Conservation (phyloP, 2,329 filamentous ascomycete species). For the Claviceps digitariae region DNA sequence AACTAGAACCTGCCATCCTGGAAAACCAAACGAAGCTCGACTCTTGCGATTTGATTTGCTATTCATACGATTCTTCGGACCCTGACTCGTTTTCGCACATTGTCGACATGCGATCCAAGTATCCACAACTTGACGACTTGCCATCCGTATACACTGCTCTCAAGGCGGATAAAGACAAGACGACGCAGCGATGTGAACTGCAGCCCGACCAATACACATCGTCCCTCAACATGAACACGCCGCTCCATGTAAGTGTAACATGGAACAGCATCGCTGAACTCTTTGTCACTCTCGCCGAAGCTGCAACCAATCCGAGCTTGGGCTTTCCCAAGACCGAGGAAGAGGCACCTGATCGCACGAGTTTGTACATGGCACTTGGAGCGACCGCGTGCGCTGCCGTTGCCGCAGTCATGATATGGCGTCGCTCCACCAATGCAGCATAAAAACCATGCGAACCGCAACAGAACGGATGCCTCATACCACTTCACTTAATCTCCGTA, state of each 20-base stretch:
- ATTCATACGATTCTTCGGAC: slow-evolving; percentile 92
- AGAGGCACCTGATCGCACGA: slow-evolving; percentile 68
- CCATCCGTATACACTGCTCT: slow-evolving; percentile 85
- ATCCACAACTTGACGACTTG: slow-evolving; percentile 75
- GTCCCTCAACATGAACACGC: slow-evolving; percentile 73
- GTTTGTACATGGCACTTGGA: slow-evolving; percentile 72
- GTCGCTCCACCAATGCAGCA: slow-evolving; percentile 37
- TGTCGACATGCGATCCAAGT: slow-evolving; percentile 62
- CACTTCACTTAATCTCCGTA: not conserved
- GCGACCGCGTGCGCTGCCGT: slow-evolving; percentile 53
- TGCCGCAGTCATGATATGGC: slow-evolving; percentile 53
- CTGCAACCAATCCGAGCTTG: slow-evolving; percentile 75
- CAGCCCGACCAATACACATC: slow-evolving; percentile 90
- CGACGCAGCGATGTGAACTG: slow-evolving; percentile 80
- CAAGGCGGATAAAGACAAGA: slow-evolving; percentile 92
- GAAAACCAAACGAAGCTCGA: slow-evolving; percentile 86
- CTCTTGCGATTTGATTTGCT: slow-evolving; percentile 86
- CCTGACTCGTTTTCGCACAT: slow-evolving; percentile 93
- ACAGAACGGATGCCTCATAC: not conserved
- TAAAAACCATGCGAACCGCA: slow-evolving; percentile 10
- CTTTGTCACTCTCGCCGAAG: slow-evolving; percentile 83
- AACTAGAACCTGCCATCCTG: slow-evolving; percentile 86
- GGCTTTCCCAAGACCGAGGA: slow-evolving; percentile 86
- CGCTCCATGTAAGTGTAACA: slow-evolving; percentile 85
- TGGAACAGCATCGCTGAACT: slow-evolving; percentile 92